phyloP scores from a whole-genome alignment of 805 yeast genomes.

The Kazachstania kunashirensis region DNA sequence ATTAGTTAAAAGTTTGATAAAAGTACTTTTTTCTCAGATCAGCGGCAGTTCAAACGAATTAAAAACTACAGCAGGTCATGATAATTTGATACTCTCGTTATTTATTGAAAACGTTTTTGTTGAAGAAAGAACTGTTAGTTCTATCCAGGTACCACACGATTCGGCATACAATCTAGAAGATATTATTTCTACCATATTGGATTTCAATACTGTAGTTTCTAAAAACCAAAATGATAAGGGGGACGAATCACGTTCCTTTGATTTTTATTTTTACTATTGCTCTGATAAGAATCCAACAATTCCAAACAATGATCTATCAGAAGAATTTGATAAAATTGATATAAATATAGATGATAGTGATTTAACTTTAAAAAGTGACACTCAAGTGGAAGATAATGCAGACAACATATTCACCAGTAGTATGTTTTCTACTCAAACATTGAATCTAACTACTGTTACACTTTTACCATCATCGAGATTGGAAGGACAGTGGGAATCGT shows the following conservation, averaged over 20 bases:
- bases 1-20: conserved; percentile 16
- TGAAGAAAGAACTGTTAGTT: not conserved
- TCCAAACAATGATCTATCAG: conserved; percentile 7
- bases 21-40: conserved; percentile 19
- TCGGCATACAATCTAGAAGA: no score
- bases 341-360: conserved; percentile 5
- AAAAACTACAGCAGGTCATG: conserved; percentile 16
- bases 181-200: no score
- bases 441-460: conserved; percentile 12
- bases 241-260: no score
- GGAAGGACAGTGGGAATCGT: conserved; percentile 31
- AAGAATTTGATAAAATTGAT: conserved; percentile 28
- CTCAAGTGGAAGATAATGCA: no score
- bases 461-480: conserved; percentile 25
- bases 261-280: not conserved
- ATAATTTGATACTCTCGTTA: conserved; percentile 17
- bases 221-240: no score
- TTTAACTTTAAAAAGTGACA: not conserved
- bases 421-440: conserved; percentile 13
- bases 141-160: no score
- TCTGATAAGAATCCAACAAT: not conserved
- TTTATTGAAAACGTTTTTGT: not conserved
- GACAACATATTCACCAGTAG: not conserved
- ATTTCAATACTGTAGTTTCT: no score
- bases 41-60: not conserved